These are phyloP conservation scores for Nakazawaea wickerhamii DNA, from an alignment of 805 yeast species.

Conservation along the genomic window DNA sequence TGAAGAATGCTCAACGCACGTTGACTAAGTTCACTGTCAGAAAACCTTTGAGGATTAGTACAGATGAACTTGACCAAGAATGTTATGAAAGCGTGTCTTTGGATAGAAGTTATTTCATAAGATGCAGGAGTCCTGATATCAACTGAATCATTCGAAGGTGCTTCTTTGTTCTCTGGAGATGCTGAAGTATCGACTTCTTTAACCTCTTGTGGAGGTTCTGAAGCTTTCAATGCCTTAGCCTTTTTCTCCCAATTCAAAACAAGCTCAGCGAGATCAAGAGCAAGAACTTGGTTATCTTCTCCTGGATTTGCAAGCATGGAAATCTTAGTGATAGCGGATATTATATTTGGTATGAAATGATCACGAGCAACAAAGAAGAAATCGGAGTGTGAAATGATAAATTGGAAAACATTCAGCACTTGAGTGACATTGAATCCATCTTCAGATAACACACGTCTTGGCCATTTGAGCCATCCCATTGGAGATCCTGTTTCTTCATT, in stretches of 20 bases:
- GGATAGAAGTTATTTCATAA: constrained; percentile 65
- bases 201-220: constrained; percentile 1
- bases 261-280: constrained; percentile 84
- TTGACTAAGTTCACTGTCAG: constrained; percentile 77
- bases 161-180: constrained; percentile 12
- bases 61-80: constrained; percentile 85
- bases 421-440: constrained; percentile 84
- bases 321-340: constrained; percentile 87
- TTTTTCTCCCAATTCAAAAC: constrained; percentile 80
- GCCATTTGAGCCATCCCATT: constrained; percentile 86
- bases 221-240: constrained; percentile 25
- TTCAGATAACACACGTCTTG: constrained; percentile 85
- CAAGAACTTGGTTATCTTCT: constrained; percentile 74
- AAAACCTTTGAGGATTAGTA: constrained; percentile 75
- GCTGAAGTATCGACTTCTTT: constrained; percentile 8
- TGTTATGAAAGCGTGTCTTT: constrained; percentile 85
- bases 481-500: constrained; percentile 49
- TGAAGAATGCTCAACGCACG: constrained; percentile 76
- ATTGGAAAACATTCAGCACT: constrained; percentile 82
- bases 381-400: constrained; percentile 80
- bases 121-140: constrained; percentile 43
- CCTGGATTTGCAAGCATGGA: constrained; percentile 74
- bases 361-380: constrained; percentile 83
- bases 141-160: constrained; percentile 18
- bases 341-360: constrained; percentile 81